Percentiles rank a stretch among this genome's conserved stretches.
These are phyloP conservation scores for Pseudopediastrum boryanum DNA, from an alignment of 139 green algal species.

Conservation along the genomic window DNA sequence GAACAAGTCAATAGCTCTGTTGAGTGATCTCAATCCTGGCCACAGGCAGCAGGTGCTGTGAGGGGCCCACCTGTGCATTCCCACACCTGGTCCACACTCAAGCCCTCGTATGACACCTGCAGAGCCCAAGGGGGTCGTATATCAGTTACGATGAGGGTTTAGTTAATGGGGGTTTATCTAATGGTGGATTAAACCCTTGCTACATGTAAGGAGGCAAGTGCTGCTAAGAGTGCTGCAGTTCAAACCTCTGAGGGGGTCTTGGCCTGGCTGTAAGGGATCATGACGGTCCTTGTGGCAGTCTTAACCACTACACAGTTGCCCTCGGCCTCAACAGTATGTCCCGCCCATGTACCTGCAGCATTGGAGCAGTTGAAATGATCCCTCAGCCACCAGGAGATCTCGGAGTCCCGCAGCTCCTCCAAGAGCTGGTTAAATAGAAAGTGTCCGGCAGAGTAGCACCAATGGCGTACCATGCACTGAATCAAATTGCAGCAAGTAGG, in stretches of 20 bases:
- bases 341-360: conserved; percentile 52
- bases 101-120: conserved; percentile 13
- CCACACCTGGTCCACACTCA: conserved; percentile 24
- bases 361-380: no score
- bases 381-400: no score
- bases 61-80: conserved; percentile 37
- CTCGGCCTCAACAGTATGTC: conserved; percentile 50
- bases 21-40: no score
- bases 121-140: not conserved
- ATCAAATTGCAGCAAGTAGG: conserved; percentile 89
- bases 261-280: conserved; percentile 55
- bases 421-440: no score
- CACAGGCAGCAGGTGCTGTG: no score
- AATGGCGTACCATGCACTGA: conserved; percentile 70
- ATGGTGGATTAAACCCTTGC: no score
- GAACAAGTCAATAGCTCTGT: no score
- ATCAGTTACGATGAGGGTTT: no score
- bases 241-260: conserved; percentile 42
- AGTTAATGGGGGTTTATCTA: no score
- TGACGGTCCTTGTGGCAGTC: conserved; percentile 10
- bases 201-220: no score
- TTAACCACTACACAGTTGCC: conserved; percentile 59
- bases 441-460: no score
- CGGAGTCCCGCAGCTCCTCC: no score
- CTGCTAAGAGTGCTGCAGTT: not conserved